These are phyloP conservation scores for Priceomyces haplophilus DNA, from an alignment of 805 yeast genomes.

Conservation along the genomic window DNA sequence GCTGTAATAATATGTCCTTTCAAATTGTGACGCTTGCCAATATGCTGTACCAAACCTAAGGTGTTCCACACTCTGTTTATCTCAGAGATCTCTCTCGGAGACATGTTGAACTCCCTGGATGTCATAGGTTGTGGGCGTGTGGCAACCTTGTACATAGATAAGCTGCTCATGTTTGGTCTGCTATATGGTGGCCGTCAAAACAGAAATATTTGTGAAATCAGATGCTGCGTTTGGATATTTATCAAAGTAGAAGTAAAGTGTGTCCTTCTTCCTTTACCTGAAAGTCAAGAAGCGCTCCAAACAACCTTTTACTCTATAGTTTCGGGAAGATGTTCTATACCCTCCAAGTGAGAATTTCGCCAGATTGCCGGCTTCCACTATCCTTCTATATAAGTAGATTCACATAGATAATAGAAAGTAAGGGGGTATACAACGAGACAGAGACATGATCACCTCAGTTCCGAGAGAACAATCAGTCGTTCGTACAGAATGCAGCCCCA, in stretches of 20 bases:
- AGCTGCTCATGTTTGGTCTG: not conserved
- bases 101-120: not conserved
- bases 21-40: constrained; percentile 2
- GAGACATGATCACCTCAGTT: not conserved
- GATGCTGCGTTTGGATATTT: no score
- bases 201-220: no score
- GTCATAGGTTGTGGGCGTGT: not conserved
- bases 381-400: not conserved
- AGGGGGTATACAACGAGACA: no score
- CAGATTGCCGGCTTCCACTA: no score
- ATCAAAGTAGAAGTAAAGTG: no score
- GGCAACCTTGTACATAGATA: constrained; percentile 1
- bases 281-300: not conserved
- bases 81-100: constrained; percentile 1
- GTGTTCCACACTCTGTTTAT: constrained; percentile 2
- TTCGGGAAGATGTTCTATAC: no score
- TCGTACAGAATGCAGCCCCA: not conserved
- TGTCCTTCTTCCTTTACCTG: not conserved
- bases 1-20: not conserved
- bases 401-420: not conserved
- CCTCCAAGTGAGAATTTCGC: no score
- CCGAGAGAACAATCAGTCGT: not conserved
- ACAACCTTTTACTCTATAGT: no score
- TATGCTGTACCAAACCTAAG: constrained; percentile 1
- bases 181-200: no score